Base-by-base conservation (phyloP, 768 basidiomycete species). In the Exsudoporus frostii region DNA sequence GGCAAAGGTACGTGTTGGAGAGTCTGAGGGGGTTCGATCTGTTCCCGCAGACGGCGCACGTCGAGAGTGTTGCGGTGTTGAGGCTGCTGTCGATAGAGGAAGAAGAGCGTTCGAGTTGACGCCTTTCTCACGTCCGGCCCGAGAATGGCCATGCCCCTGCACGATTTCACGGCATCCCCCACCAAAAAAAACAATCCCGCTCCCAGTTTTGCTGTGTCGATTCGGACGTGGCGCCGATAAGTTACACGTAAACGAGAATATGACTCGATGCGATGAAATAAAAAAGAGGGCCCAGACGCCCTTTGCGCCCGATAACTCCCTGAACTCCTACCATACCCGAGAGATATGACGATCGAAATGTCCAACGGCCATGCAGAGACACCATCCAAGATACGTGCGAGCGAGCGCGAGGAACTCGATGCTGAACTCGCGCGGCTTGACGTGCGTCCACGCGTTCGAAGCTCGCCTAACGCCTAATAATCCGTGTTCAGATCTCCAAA, bases 41-140 rank as follows among this genome's bases (percentile, higher is more conserved):
- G 50, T 99, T 98, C 74, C 92, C 96, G 8, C 94, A 98, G 76
- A 96, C 93, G 24, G 88, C 90, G 13, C 95, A 98, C 76, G 92
- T 96, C 9, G 93, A 98, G 72, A 82, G 81, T 50, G 84, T 92
- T 13, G 86, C 86, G 7, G 78, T 90, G 27, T 71, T 91, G 61
- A 75, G 82, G 57, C 71, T 85, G 40, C 72, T 71, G 6, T 57
- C 54, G 30, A 22, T 7, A 0, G 44, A 33, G 44, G 43, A 33
- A 40, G 43, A 47, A 6, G 14, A 11, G 22, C 14, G n/a, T 14
- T 43, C 22, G 40, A 37, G 33, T 19, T 41, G 29, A 32, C 32
- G 3, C 5, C 32, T 13, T 15, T 33, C 33, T 33, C 33, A 33
- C 33, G 14, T 33, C 33, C 13, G 32, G 13, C 13, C 32, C 32